Evolutionary conservation across 345 rosid species (phyloP).

Genomic region (Sisymbrium irio): DNA sequence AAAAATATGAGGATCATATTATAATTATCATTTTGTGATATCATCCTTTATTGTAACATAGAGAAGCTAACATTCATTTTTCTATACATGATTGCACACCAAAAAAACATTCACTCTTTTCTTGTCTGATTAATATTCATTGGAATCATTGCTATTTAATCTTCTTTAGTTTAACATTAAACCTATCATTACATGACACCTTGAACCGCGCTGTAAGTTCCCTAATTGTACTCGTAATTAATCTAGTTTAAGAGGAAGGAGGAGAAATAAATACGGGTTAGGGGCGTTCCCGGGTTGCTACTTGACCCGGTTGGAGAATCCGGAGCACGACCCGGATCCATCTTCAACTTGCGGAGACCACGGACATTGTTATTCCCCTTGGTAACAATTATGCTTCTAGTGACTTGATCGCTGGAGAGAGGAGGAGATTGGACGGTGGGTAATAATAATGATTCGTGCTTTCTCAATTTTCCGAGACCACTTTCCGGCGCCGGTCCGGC

Average conservation of each 20-base stretch:
- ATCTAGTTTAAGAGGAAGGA: background rate
- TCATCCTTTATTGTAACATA: background rate
- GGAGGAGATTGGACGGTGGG: slow-evolving; percentile 39
- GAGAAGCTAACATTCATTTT: too few species aligned
- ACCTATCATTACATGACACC: background rate
- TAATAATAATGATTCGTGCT: slow-evolving; percentile 51
- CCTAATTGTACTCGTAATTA: background rate
- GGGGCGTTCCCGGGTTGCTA: slow-evolving; percentile 55
- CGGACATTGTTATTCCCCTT: slow-evolving; percentile 39
- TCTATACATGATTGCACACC: background rate
- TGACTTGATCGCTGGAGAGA: slow-evolving; percentile 30
- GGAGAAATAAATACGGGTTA: slow-evolving; percentile 43
- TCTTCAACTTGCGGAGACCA: slow-evolving; percentile 41
- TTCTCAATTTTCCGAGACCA: slow-evolving; percentile 72
- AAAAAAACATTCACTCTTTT: background rate
- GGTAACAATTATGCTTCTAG: slow-evolving; percentile 64
- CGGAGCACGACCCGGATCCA: slow-evolving; percentile 47
- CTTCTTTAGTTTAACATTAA: too few species aligned
- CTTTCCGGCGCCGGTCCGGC: slow-evolving; percentile 89
- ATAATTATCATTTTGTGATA: background rate
- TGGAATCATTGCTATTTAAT: background rate
- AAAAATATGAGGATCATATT: background rate
- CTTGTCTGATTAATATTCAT: background rate
- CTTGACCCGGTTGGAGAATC: slow-evolving; percentile 46
- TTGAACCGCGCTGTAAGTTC: background rate